Evolutionary conservation across 768 basidiomycete genomes (phyloP), one percentile per base, ranked within the genome.

Genomic region (Rossbeevera mucosa): DNA sequence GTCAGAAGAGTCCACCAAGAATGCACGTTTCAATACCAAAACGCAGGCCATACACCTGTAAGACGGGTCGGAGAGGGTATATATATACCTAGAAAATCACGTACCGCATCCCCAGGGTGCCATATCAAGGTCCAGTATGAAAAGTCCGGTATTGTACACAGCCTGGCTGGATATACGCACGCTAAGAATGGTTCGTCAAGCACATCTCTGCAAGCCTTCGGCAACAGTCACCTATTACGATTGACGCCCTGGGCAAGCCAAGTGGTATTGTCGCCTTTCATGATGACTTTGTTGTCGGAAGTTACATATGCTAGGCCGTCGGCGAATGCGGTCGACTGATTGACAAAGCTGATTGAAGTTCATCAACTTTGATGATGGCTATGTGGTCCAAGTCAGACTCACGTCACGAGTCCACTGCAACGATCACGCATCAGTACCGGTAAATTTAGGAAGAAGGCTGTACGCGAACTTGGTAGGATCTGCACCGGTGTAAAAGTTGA

Each of bases 101-200:
- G 20, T 2, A 82, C 91, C 90, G 70, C 92, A 95, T 49, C 92
- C 93, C 81, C 86, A 91, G 0, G 92, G 92, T 43, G 91, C 91
- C 67, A 79, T 82, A 52, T 85, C 82, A 28, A 91, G 75, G 64
- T 95, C 92, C 22, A 94, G 74, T 53, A 95, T 79, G 64, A 94
- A 91, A 20, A 95, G 73, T 26, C 92, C 92, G 9, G 85, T 81
- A 53, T 81, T 86, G 64, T 88, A 90, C 43, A 72, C 63, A 7
- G 76, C 73, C 33, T 76, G 63, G 57, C 83, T 86, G 43, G 81
- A 82, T 66, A 95, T 83, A 42, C 92, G 85, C 52, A 95, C 85
- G 58, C 92, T 88, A 21, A 36, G 28, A 38, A 48, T 42, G 29
- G 16, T 46, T 7, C 8, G 3, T 30, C 46, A 16, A 53, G 44